Base-by-base conservation (phyloP, 164 flowering plant species). In the Vitis amurensis region DNA sequence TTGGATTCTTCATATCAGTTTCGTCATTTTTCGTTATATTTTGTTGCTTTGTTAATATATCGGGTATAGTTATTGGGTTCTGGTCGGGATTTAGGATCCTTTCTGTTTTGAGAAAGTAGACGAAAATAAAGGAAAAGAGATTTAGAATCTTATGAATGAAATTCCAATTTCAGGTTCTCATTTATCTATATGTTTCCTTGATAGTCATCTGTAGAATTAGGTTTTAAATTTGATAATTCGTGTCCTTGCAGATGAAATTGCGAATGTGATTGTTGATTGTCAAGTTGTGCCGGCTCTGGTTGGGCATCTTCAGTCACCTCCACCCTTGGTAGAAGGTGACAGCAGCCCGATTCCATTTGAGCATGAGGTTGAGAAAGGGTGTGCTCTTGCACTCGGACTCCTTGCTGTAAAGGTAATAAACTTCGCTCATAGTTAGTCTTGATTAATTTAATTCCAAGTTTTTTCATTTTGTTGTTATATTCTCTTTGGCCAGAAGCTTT, bases 381-480 rank as follows among this genome's bases (percentile, higher is more conserved):
- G 85, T 64, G 85, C 86, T 1, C 76, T 79, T 16, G 81, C 87
- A 2, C 86, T 87, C 23, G 86, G 86, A 10, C 85, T 83, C 57
- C 81, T 87, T 3, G 84, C 91, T n/a, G 73, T 79, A 7, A 80
- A 87, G 68, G 88, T 87, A 82, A 55, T 23, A 11, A 2, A 16
- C 23, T 47, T 1, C n/a, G 2, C 16, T 55, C 14, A 14, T 11
- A 3, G 0, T 16, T 7, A 55, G 59, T 14, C 23, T 53, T 47
- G 53, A 66, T 60, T 48, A 16, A 4, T 61, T 69, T 16, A 15
- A 8, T 48, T 37, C 44, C 44, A 37, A 37, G 23, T 23, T 23
- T 23, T 23, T 23, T 23, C 2, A 23, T 23, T 2, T 53, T 10
- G 11, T 9, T 59, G 6, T 47, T 13, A 47, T 3, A 6, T 9